phyloP scores from a whole-genome alignment of 2,329 filamentous ascomycete genomes.

The Colletotrichum echinochloae region DNA sequence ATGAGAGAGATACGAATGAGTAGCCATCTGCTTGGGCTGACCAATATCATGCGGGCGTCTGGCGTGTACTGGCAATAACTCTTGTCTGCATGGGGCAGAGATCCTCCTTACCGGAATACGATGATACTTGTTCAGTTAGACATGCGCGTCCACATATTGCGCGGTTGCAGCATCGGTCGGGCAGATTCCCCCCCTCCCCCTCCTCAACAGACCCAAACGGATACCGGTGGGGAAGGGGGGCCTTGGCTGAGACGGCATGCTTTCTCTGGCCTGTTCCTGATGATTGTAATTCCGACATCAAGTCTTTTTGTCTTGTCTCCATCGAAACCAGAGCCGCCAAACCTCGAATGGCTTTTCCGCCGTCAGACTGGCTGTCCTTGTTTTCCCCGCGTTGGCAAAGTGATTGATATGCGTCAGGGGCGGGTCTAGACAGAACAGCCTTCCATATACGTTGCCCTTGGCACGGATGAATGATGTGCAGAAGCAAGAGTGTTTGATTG shows the following conservation, averaged over 20 bases:
- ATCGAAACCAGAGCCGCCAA: not conserved
- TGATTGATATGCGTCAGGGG: not conserved
- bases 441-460: not conserved
- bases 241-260: not conserved
- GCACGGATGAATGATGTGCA: conserved; percentile 21
- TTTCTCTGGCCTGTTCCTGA: not conserved
- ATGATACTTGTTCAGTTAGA: not conserved
- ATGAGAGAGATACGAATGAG: not conserved
- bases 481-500: not conserved
- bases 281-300: conserved; percentile 15
- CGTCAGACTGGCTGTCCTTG: too few species aligned
- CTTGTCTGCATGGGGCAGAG: not conserved
- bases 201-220: not conserved
- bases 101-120: not conserved
- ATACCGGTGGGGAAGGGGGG: not conserved
- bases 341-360: not conserved
- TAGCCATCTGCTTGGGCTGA: not conserved
- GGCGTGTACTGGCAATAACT: not conserved
- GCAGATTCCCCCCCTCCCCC: not conserved
- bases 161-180: not conserved
- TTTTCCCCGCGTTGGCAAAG: not conserved
- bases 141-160: not conserved
- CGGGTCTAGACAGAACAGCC: conserved; percentile 5
- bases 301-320: not conserved
- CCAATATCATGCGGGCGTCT: not conserved